phyloP scores from a whole-genome alignment of 208 protist species.

The Acanthamoeba royreba region DNA sequence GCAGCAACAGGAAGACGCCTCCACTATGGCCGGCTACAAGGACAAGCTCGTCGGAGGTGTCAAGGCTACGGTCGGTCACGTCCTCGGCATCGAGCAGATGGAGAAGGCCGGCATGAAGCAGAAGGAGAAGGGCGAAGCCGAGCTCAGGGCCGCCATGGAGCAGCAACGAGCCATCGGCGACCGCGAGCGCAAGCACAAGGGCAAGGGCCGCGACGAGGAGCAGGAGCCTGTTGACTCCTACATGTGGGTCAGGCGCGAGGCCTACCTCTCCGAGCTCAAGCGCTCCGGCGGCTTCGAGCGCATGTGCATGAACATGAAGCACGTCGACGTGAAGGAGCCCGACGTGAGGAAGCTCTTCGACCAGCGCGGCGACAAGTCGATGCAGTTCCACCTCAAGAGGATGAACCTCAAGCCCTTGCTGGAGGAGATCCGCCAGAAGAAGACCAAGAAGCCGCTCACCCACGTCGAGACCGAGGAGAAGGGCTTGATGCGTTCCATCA shows the following conservation, averaged over 20 bases:
- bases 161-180: not conserved
- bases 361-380: not conserved
- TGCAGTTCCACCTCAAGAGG: not conserved
- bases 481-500: not conserved
- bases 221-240: not conserved
- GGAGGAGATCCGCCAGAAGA: not conserved
- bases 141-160: not conserved
- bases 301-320: not conserved
- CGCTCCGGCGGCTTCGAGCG: not conserved
- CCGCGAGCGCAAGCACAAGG: not conserved
- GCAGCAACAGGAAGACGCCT: not conserved
- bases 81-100: not conserved
- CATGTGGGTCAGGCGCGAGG: not conserved
- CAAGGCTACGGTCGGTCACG: not conserved
- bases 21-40: not conserved
- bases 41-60: conserved; percentile 30
- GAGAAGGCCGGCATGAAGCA: not conserved
- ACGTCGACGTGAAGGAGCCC: not conserved
- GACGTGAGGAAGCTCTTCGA: not conserved
- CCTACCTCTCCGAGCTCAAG: not conserved
- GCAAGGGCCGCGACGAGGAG: not conserved
- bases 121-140: conserved; percentile 1
- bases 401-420: not conserved
- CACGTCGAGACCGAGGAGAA: not conserved
- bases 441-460: not conserved